These are phyloP conservation scores for Leersia perrieri DNA, from an alignment of 176 grass and related monocot genomes.

Conservation along the genomic window DNA sequence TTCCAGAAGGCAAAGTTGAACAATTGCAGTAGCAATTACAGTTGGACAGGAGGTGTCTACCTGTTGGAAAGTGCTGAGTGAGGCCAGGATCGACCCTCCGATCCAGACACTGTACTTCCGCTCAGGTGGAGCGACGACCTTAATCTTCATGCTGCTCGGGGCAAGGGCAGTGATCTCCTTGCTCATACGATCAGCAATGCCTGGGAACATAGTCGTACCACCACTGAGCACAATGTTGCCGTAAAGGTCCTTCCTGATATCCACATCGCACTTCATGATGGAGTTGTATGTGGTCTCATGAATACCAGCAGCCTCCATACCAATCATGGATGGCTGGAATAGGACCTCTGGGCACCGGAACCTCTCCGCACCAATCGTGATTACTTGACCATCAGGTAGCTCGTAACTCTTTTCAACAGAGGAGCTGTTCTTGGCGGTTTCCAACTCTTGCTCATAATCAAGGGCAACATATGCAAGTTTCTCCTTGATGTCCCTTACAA, in stretches of 20 bases:
- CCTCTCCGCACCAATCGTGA: conserved; percentile 70
- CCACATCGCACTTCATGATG: conserved; percentile 92
- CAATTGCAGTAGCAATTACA: not conserved
- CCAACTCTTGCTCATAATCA: conserved; percentile 69
- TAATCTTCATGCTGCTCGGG: conserved; percentile 74
- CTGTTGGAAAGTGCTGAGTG: conserved; percentile 81
- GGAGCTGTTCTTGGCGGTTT: conserved; percentile 73
- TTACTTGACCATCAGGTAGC: conserved; percentile 72
- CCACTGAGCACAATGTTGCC: conserved; percentile 87
- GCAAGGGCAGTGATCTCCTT: conserved; percentile 79
- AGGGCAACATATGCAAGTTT: conserved; percentile 70
- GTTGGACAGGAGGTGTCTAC: conserved; percentile 4
- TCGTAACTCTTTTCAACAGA: conserved; percentile 76
- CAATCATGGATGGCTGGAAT: conserved; percentile 83
- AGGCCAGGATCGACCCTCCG: conserved; percentile 72
- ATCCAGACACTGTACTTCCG: conserved; percentile 85
- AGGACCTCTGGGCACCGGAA: conserved; percentile 89
- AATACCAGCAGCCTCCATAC: conserved; percentile 74
- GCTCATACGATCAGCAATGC: conserved; percentile 84
- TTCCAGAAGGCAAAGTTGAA: not conserved
- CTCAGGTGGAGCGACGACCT: conserved; percentile 64
- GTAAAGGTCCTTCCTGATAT: conserved; percentile 78
- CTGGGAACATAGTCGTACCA: conserved; percentile 76
- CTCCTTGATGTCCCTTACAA: conserved; percentile 83
- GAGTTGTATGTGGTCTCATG: conserved; percentile 86